Base-by-base conservation (phyloP, 148 eudicot genomes). In the Cornus controversa region DNA sequence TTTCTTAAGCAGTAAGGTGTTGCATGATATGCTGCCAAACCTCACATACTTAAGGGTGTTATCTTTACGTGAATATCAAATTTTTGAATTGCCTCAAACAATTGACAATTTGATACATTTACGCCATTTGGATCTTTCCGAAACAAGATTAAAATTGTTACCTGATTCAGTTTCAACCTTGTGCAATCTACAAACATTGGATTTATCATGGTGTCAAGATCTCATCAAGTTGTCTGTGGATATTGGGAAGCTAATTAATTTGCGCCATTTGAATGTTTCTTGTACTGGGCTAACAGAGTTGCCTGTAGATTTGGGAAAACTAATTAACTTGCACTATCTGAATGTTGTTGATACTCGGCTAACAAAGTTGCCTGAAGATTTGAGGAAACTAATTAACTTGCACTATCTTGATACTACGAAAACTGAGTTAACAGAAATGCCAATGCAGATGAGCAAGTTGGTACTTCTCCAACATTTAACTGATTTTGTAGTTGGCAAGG, bases 111-210 rank as follows among this genome's bases (percentile, higher is more conserved):
- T 81, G 40, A 47, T 42, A 66, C 83, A 75, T 8, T 10, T 81
- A 20, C 54, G 80, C 7, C 71, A 27, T 72, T 22, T 81, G 57
- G 79, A 81, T 31, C 36, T 81, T 15, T 76, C 79, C 8, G 57
- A n/a, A 7, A 81, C 76, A 8, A 8, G 20, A 1, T 23, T 76
- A 0, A 10, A 54, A 10, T 5, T 20, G 1, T 27, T 76, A 40
- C 83, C 83, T 28, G 65, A 50, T 34, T 64, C 70, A n/a, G 25
- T 31, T 31, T 31, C 74, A 1, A 58, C 27, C 20, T 66, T 81
- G 24, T 70, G 76, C 65, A 70, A 76, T 37, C 15, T 54, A 18
- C 62, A 54, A 54, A 54, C 62, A 54, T 18, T 54, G 22, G 2
- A 4, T 10, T 18, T 54, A 5, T 14, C 6, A 4, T 2, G 15